These are phyloP conservation scores for Tuber borchii DNA, from an alignment of 495 filamentous ascomycete species.

Conservation along the genomic window DNA sequence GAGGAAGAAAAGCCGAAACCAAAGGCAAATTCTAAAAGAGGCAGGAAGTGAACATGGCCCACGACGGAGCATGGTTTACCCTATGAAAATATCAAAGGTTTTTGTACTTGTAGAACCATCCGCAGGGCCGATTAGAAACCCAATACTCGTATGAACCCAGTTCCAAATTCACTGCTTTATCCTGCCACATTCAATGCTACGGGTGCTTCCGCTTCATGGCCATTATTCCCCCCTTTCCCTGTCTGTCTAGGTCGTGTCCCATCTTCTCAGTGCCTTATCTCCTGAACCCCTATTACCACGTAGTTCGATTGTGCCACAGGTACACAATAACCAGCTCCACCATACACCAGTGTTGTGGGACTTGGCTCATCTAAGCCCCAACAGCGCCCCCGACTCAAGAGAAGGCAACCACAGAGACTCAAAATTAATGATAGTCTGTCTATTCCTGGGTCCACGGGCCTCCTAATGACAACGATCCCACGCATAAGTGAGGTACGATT, in stretches of 20 bases:
- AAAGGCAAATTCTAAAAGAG: neutral
- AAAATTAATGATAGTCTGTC: no score
- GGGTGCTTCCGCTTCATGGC: neutral
- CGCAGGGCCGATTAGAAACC: neutral
- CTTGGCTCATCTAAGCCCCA: neutral
- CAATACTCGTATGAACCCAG: neutral
- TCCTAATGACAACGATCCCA: no score
- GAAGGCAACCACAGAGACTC: no score
- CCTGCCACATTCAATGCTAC: neutral
- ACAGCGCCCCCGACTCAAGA: no score
- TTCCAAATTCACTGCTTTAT: neutral
- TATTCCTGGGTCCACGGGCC: no score
- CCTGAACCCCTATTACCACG: neutral
- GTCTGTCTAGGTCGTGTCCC: neutral
- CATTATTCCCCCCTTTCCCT: neutral
- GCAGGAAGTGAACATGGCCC: neutral
- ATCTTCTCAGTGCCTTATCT: neutral
- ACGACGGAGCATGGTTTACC: neutral
- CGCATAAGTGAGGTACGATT: no score
- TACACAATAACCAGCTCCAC: neutral
- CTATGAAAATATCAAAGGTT: neutral
- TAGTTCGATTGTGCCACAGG: neutral
- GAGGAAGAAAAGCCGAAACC: neutral
- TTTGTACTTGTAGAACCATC: neutral
- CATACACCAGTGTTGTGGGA: neutral